Evolutionary conservation across 2,329 filamentous ascomycete species (phyloP).

Genomic region (Zalaria sp.): DNA sequence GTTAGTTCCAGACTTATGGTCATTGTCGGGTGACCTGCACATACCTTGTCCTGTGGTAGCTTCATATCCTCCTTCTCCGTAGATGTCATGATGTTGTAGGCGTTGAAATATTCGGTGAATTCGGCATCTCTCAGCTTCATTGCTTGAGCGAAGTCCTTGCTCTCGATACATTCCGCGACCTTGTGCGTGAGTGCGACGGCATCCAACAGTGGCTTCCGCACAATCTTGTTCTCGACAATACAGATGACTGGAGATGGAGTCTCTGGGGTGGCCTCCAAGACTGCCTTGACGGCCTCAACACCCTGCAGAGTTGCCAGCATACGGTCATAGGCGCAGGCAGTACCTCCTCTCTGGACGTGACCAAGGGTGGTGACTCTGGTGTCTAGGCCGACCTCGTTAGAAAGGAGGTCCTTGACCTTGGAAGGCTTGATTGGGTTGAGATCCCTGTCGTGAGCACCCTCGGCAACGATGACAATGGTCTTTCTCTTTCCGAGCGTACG

Average conservation of each 20-base stretch:
- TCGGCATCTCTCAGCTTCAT: conserved; percentile 85
- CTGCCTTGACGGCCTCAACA: conserved; percentile 84
- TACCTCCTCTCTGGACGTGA: conserved; percentile 91
- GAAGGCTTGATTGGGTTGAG: conserved; percentile 70
- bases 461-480: conserved; percentile 95
- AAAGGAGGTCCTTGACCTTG: conserved; percentile 80
- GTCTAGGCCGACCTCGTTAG: conserved; percentile 66
- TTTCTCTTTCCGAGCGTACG: conserved; percentile 82
- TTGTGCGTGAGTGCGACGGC: conserved; percentile 78
- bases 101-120: conserved; percentile 82
- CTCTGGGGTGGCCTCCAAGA: conserved; percentile 76
- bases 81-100: conserved; percentile 82
- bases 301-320: conserved; percentile 88
- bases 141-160: conserved; percentile 72
- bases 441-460: conserved; percentile 76
- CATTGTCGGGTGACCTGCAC: conserved; percentile 12
- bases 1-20: not conserved
- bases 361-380: conserved; percentile 90
- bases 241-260: conserved; percentile 90
- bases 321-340: conserved; percentile 84
- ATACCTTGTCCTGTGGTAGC: conserved; percentile 56
- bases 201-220: conserved; percentile 75
- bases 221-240: conserved; percentile 96
- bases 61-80: conserved; percentile 56
- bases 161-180: conserved; percentile 70